Conservation (phyloP, 441 rosid species). For the Viola pubescens region DNA sequence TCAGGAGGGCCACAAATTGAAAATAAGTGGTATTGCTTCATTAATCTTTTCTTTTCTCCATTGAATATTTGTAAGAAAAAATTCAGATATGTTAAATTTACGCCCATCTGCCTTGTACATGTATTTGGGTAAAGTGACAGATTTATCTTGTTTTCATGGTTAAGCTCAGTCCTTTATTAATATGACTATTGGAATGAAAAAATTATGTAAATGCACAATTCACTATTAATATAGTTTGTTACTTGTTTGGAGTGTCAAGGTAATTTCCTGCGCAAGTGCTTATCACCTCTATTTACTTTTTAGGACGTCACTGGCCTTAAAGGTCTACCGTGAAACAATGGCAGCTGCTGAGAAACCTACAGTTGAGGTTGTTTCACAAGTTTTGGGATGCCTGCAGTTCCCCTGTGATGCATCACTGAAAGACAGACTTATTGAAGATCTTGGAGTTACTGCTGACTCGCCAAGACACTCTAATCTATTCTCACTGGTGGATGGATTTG, state of each 20-base stretch:
- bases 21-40: conserved; percentile 55
- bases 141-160: not conserved
- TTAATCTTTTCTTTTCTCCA: not conserved
- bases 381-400: conserved; percentile 77
- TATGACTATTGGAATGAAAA: not conserved
- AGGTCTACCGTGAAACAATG: conserved; percentile 60
- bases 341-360: conserved; percentile 56
- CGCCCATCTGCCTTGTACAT: not conserved
- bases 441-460: conserved; percentile 43
- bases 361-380: conserved; percentile 66
- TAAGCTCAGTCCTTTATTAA: not conserved
- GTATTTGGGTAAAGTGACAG: not conserved
- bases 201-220: too few species aligned
- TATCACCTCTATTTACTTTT: conserved; percentile 16
- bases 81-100: not conserved
- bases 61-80: not conserved
- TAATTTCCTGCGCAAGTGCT: conserved; percentile 7
- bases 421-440: conserved; percentile 53
- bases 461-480: conserved; percentile 46
- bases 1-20: conserved; percentile 59
- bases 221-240: too few species aligned
- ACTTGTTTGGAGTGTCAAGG: not conserved
- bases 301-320: conserved; percentile 71
- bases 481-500: conserved; percentile 84
- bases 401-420: conserved; percentile 60